These are phyloP conservation scores for Cenchrus fungigraminus DNA, from an alignment of 176 grass and related monocot genomes.

Conservation along the genomic window DNA sequence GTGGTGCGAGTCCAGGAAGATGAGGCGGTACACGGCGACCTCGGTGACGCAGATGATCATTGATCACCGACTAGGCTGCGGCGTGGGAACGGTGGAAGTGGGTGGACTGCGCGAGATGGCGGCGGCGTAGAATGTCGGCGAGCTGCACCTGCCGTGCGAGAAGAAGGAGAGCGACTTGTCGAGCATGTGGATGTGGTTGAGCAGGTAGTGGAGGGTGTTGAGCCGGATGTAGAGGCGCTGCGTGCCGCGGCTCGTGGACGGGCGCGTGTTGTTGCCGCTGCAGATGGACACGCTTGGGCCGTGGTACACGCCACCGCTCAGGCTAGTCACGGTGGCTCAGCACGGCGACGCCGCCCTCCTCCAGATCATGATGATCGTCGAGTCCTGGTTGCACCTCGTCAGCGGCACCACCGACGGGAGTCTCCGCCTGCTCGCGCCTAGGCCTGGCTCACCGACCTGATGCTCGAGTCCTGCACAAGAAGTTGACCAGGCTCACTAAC, in stretches of 20 bases:
- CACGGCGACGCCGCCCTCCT: conserved; percentile 78
- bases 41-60: conserved; percentile 54
- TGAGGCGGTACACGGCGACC: conserved; percentile 68
- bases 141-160: conserved; percentile 39
- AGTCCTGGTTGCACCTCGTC: conserved; percentile 92
- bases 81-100: conserved; percentile 50
- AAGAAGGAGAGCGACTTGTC: conserved; percentile 95
- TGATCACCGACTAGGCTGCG: conserved; percentile 32
- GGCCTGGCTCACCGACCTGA: too few species aligned
- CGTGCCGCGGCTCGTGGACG: conserved; percentile 89
- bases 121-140: conserved; percentile 1
- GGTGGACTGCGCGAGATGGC: background rate
- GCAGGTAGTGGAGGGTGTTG: conserved; percentile 91
- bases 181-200: conserved; percentile 73
- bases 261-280: conserved; percentile 76
- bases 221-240: conserved; percentile 92
- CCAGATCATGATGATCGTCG: conserved; percentile 69
- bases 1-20: conserved; percentile 69
- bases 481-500: too few species aligned
- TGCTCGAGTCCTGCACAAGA: too few species aligned
- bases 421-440: too few species aligned
- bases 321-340: conserved; percentile 21
- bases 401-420: conserved; percentile 64
- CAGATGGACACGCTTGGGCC: conserved; percentile 38
- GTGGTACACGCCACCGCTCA: conserved; percentile 17